Conservation (phyloP, 306 rosid species). For the Calophaca sinica region DNA sequence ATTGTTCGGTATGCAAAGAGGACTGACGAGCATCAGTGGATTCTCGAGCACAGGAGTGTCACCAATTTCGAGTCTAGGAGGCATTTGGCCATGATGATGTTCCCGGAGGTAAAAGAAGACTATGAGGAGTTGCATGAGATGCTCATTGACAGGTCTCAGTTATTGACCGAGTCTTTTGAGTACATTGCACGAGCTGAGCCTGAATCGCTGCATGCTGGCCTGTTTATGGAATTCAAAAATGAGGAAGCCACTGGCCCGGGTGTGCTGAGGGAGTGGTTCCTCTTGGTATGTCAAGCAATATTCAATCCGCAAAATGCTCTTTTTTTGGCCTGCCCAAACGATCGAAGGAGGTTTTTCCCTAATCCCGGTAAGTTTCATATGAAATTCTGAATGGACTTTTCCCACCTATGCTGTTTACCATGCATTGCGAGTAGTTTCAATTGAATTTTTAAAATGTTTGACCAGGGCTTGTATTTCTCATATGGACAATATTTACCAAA, state of each 20-base stretch:
- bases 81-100: slow-evolving; percentile 91
- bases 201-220: slow-evolving; percentile 72
- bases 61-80: slow-evolving; percentile 82
- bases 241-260: slow-evolving; percentile 99
- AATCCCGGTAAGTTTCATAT: slow-evolving; percentile 74
- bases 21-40: slow-evolving; percentile 76
- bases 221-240: slow-evolving; percentile 91
- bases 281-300: slow-evolving; percentile 86
- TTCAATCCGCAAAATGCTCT: slow-evolving; percentile 86
- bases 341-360: slow-evolving; percentile 79
- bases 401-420: neutral
- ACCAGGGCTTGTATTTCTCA: slow-evolving; percentile 12
- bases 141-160: slow-evolving; percentile 93
- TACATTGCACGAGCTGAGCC: slow-evolving; percentile 79
- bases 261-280: slow-evolving; percentile 92
- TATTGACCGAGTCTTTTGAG: slow-evolving; percentile 84
- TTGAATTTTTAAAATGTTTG: slow-evolving; percentile 17
- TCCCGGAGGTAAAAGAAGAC: slow-evolving; percentile 91
- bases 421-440: slow-evolving; percentile 12
- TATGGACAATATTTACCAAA: neutral
- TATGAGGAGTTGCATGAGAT: slow-evolving; percentile 92
- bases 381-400: slow-evolving; percentile 18
- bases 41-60: slow-evolving; percentile 70
- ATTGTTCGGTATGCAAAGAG: slow-evolving; percentile 71
- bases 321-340: slow-evolving; percentile 86